Conservation (phyloP, 768 basidiomycete species). For the Mrakia gelida region DNA sequence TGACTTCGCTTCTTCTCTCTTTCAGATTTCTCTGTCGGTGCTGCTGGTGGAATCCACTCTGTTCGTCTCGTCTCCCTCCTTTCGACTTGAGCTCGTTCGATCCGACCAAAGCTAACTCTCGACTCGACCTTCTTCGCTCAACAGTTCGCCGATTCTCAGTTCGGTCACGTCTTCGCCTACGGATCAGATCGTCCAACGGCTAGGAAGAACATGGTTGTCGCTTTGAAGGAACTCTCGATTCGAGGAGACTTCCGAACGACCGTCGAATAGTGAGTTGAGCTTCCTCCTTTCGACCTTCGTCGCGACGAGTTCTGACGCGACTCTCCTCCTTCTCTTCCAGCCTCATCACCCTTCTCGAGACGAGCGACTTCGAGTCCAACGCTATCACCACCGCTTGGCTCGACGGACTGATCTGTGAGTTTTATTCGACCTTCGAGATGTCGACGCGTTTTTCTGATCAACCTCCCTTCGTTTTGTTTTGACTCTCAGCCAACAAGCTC, state of each 20-base stretch:
- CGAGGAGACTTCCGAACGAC: constrained; percentile 98
- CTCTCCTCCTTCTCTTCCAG: not conserved
- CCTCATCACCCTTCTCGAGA: constrained; percentile 56
- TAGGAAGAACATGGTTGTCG: constrained; percentile 99
- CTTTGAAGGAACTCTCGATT: constrained; percentile 95
- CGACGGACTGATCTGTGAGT: constrained; percentile 72
- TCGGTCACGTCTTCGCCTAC: constrained; percentile 98
- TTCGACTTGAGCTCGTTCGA: not conserved
- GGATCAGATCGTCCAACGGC: constrained; percentile 93
- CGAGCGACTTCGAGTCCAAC: constrained; percentile 94
- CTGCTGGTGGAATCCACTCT: constrained; percentile 83
- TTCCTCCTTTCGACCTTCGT: constrained; percentile 40
- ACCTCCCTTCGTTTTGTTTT: not conserved
- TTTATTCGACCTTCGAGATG: not conserved
- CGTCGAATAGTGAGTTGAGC: constrained; percentile 97
- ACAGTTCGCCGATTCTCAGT: constrained; percentile 95
- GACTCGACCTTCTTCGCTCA: too few relatives aligned
- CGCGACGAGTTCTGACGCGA: not conserved
- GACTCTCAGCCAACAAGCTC: constrained; percentile 67
- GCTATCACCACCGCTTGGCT: constrained; percentile 98
- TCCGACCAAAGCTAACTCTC: not conserved
- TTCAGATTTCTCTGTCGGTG: constrained; percentile 82
- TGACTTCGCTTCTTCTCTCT: not conserved
- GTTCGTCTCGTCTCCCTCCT: constrained; percentile 21
- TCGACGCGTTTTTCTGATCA: not conserved